These are phyloP conservation scores for Scenedesmus sp. DNA, from an alignment of 163 green algal species.

Conservation along the genomic window DNA sequence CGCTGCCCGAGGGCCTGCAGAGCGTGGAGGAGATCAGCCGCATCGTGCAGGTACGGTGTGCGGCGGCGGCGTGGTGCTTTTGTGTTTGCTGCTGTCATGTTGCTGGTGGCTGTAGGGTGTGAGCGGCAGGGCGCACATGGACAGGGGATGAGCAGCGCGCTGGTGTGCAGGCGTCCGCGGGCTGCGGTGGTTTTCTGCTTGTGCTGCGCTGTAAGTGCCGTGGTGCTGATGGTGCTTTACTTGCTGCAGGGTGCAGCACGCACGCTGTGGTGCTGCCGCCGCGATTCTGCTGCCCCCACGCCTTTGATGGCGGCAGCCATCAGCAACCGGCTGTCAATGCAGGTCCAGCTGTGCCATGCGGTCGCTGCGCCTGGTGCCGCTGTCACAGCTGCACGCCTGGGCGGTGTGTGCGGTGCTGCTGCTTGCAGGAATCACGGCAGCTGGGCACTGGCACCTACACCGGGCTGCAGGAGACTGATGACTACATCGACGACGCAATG, in stretches of 20 bases:
- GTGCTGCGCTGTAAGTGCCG: background rate
- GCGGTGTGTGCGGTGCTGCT: background rate
- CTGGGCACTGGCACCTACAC: constrained; percentile 53
- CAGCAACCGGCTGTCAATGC: too few relatives aligned
- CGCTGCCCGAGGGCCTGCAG: constrained; percentile 82
- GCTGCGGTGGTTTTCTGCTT: background rate
- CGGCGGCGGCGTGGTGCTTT: background rate
- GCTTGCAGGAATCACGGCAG: constrained; percentile 77
- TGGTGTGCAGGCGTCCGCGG: background rate
- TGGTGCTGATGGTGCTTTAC: background rate
- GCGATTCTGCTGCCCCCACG: too few relatives aligned
- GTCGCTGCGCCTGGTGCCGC: too few relatives aligned
- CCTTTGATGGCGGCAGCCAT: too few relatives aligned
- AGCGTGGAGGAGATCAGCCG: constrained; percentile 80
- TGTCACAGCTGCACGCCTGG: background rate
- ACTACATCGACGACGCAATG: constrained; percentile 87
- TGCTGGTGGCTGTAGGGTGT: background rate
- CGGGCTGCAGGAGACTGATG: constrained; percentile 71
- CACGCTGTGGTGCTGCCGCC: background rate
- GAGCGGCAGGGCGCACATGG: too few relatives aligned
- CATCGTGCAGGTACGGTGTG: constrained; percentile 57
- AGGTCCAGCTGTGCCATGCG: background rate
- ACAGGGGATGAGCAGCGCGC: too few relatives aligned
- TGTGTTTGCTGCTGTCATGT: background rate
- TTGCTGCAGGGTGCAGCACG: background rate